Evolutionary conservation across 495 filamentous ascomycete genomes (phyloP).

Genomic region (Podospora australis): DNA sequence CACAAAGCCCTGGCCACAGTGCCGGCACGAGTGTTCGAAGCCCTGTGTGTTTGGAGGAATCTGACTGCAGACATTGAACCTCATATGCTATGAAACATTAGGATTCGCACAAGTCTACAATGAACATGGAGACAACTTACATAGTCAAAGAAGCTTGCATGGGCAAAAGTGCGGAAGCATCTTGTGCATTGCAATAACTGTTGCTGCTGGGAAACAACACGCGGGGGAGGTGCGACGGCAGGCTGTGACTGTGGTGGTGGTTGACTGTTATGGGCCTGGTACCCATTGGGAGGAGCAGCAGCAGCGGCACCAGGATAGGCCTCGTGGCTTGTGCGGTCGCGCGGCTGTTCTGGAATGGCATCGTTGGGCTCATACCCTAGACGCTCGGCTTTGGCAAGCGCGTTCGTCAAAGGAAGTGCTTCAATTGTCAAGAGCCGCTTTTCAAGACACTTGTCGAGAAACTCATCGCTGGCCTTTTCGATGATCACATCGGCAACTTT

Average conservation of each 20-base stretch:
- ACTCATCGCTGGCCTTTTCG: conserved; percentile 36
- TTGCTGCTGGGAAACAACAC: not conserved
- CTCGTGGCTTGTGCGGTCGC: conserved; percentile 27
- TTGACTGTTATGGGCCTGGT: conserved; percentile 1
- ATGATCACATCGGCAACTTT: conserved; percentile 35
- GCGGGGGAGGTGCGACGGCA: not conserved
- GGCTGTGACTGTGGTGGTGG: conserved; percentile 3
- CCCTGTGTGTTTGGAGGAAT: conserved; percentile 21
- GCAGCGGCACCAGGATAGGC: conserved; percentile 17
- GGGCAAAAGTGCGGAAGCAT: conserved; percentile 36
- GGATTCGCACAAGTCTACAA: no score
- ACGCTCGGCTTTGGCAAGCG: conserved; percentile 43
- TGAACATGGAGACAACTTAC: no score
- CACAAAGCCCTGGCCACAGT: conserved; percentile 37
- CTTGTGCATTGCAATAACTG: conserved; percentile 27
- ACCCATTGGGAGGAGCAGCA: conserved; percentile 5
- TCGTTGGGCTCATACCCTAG: conserved; percentile 43
- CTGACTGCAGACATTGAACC: conserved; percentile 32
- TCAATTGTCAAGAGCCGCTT: conserved; percentile 42
- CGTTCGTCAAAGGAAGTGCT: conserved; percentile 41
- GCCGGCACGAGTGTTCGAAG: conserved; percentile 27
- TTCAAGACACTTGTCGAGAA: conserved; percentile 41
- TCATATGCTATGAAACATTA: conserved; percentile 28
- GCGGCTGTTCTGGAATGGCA: conserved; percentile 30
- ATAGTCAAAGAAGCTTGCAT: conserved; percentile 29